Conservation (phyloP, 148 eudicot species). For the Rhododendron kiyosumense region DNA sequence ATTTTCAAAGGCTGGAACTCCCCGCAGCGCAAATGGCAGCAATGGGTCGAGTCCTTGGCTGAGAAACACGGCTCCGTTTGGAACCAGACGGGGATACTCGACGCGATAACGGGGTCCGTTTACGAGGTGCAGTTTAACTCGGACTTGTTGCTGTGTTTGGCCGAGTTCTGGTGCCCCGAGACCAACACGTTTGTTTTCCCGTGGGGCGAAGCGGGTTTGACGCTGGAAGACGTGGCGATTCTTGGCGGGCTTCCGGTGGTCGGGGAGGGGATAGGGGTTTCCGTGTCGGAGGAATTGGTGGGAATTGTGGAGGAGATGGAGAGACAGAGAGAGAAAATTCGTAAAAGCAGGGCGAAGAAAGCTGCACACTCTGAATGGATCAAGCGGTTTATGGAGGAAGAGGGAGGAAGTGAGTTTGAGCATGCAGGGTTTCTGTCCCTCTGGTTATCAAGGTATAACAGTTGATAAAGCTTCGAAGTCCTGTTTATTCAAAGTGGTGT, state of each 20-base stretch:
- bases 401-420: conserved; percentile 19
- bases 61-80: conserved; percentile 23
- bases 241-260: conserved; percentile 14
- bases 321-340: conserved; percentile 4
- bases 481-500: too few relatives aligned
- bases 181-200: conserved; percentile 15
- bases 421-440: conserved; percentile 37
- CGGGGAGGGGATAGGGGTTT: conserved; percentile 9
- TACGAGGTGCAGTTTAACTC: conserved; percentile 2
- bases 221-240: conserved; percentile 13
- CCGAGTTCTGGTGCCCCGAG: conserved; percentile 12
- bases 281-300: not conserved
- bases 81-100: conserved; percentile 27
- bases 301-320: conserved; percentile 17
- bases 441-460: conserved; percentile 32
- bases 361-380: conserved; percentile 25
- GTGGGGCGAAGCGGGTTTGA: conserved; percentile 12
- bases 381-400: conserved; percentile 29
- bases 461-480: too few relatives aligned
- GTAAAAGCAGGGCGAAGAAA: not conserved
- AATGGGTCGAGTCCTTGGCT: conserved; percentile 22
- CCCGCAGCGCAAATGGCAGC: conserved; percentile 26
- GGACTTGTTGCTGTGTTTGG: conserved; percentile 5
- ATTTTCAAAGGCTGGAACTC: conserved; percentile 25
- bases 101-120: conserved; percentile 3